These are phyloP conservation scores for Peronospora belbahrii DNA, from an alignment of 352 stramenopile species.

Conservation along the genomic window DNA sequence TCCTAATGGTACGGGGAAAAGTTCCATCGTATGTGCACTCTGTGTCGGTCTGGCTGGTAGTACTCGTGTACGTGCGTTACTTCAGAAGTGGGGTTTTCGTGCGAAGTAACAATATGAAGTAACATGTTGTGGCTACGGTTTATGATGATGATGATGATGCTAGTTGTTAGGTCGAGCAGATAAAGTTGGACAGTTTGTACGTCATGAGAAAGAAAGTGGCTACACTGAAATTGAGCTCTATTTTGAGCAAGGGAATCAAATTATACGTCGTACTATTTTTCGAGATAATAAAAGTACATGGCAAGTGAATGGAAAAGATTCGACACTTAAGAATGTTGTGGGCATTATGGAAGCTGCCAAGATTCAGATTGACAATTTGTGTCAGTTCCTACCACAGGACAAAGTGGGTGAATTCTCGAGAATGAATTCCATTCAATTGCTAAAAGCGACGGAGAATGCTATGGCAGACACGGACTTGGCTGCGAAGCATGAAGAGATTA, in stretches of 20 bases:
- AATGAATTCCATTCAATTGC: constrained; percentile 71
- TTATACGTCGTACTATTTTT: constrained; percentile 90
- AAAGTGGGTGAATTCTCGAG: constrained; percentile 89
- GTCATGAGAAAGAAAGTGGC: constrained; percentile 75
- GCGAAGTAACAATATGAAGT: too few relatives aligned
- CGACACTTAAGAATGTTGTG: constrained; percentile 59
- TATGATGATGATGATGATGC: too few relatives aligned
- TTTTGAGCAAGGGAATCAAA: constrained; percentile 59
- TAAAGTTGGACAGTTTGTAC: constrained; percentile 88
- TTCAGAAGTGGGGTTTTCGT: background rate
- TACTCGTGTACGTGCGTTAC: constrained; percentile 77
- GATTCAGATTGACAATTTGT: constrained; percentile 98
- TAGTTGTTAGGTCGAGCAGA: constrained; percentile 94
- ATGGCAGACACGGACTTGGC: constrained; percentile 68
- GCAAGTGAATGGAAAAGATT: constrained; percentile 64
- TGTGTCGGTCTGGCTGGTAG: constrained; percentile 93
- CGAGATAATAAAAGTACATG: constrained; percentile 82
- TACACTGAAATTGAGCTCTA: constrained; percentile 93
- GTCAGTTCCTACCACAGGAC: constrained; percentile 98
- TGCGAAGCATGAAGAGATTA: constrained; percentile 66
- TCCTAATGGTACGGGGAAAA: constrained; percentile 94
- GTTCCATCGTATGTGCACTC: constrained; percentile 95
- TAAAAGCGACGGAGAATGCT: constrained; percentile 73
- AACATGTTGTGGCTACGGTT: too few relatives aligned
- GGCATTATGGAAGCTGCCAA: constrained; percentile 80